Evolutionary conservation across 352 stramenopile genomes (phyloP).

Genomic region (Vaucheria bursata): DNA sequence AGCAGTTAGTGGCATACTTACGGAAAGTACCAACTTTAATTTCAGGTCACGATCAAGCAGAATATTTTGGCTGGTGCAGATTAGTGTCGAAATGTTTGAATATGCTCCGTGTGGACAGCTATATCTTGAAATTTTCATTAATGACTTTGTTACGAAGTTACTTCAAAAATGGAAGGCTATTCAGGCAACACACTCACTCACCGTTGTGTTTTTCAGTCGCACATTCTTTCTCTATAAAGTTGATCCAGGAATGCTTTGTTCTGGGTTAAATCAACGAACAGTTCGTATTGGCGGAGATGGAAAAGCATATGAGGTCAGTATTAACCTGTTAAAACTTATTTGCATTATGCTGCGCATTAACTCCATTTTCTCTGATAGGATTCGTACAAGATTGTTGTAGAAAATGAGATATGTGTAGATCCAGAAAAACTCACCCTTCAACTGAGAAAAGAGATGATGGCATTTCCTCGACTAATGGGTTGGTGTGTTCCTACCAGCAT

Average conservation of each 20-base stretch:
- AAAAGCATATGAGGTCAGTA: slow-evolving; percentile 3
- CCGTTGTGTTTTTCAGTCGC: slow-evolving; percentile 78
- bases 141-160: slow-evolving; percentile 58
- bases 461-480: slow-evolving; percentile 67
- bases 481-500: slow-evolving; percentile 59
- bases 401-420: slow-evolving; percentile 67
- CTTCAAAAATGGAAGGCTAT: slow-evolving; percentile 69
- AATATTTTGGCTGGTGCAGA: slow-evolving; percentile 87
- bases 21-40: slow-evolving; percentile 88
- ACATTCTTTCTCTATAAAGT: slow-evolving; percentile 60
- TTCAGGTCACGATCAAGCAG: slow-evolving; percentile 82
- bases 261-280: not conserved
- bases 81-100: slow-evolving; percentile 76
- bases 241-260: not conserved
- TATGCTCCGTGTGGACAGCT: slow-evolving; percentile 57
- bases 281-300: not conserved
- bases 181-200: slow-evolving; percentile 76
- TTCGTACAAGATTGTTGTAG: slow-evolving; percentile 68
- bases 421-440: slow-evolving; percentile 73
- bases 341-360: not conserved
- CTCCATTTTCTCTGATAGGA: slow-evolving; percentile 50
- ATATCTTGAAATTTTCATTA: slow-evolving; percentile 79
- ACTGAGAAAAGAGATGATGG: slow-evolving; percentile 85
- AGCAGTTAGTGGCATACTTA: slow-evolving; percentile 80
- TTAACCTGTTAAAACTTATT: not conserved